Base-by-base conservation (phyloP, 805 yeast species). In the Suhomyces sp. region DNA sequence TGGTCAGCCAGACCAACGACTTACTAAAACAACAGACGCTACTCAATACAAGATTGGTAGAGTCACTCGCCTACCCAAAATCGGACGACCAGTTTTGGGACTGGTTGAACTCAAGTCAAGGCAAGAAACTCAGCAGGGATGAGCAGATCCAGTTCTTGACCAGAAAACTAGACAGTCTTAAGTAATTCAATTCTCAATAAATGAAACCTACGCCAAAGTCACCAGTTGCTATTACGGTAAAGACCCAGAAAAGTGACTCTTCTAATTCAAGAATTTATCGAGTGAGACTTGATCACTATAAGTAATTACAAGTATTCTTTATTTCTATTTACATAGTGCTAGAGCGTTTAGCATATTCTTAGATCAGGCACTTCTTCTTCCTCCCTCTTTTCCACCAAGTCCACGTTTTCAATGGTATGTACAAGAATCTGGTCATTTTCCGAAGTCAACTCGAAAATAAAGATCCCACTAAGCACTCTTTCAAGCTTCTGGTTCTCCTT, bases 381-480 rank as follows among this genome's bases (percentile, higher is more conserved):
- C 48, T 66, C 71, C 6, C 64, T 56, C 44, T 60, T 76, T 59
- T 85, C 88, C 23, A 82, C 67, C 44, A 85, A 73, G 54, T 85
- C 86, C 52, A 87, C 75, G 59, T 84, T 79, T 58, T 87, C 93
- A 31, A 87, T 76, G 2, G 88, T 84, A 62, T 86, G 89, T 5
- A 83, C 88, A 6, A 74, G 46, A 33, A 87, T 80, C 54, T 73
- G 64, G 53, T 80, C 77, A 62, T 85, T 84, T n/a, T 72, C 69
- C 23, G 76, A 76, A 60, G 78, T 82, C 53, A 87, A 71, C 61
- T 87, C 92, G 62, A 86, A 86, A 6, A 85, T 74, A 60, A 87
- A 87, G 2, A 84, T 65, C 1, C 92, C 93, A 50, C 71, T 69
- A 5, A 75, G 64, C 3, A 77, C 69, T 42, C 84, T 57, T 54